Conservation (phyloP, 2,329 filamentous ascomycete species). For the Drechmeria coniospora region DNA sequence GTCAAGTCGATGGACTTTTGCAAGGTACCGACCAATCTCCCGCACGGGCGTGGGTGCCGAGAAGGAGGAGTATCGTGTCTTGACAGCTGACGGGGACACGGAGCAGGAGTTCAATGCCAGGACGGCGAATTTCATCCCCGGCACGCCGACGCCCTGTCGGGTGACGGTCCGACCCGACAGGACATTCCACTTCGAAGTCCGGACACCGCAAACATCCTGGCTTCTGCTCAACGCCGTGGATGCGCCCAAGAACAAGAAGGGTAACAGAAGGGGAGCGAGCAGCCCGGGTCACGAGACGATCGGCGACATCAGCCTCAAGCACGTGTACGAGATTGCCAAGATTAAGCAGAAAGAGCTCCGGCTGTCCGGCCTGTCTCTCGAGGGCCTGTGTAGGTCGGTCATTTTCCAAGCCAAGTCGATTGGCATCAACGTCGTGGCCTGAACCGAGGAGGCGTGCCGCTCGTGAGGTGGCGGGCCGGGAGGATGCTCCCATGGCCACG, state of each 20-base stretch:
- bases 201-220: slow-evolving; percentile 88
- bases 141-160: slow-evolving; percentile 78
- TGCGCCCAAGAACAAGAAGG: slow-evolving; percentile 55
- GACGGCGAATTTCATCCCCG: slow-evolving; percentile 67
- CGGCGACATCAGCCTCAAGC: slow-evolving; percentile 83
- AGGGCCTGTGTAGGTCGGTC: slow-evolving; percentile 58
- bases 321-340: slow-evolving; percentile 93
- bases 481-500: too few species aligned
- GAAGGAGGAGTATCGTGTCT: slow-evolving; percentile 1
- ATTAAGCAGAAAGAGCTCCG: slow-evolving; percentile 75
- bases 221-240: slow-evolving; percentile 74
- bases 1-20: slow-evolving; percentile 99
- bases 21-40: slow-evolving; percentile 48
- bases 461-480: not conserved
- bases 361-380: slow-evolving; percentile 53
- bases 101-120: slow-evolving; percentile 91
- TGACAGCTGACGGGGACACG: slow-evolving; percentile 4
- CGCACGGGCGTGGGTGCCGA: not conserved
- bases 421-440: slow-evolving; percentile 57
- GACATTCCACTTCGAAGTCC: slow-evolving; percentile 82
- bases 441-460: slow-evolving; percentile 4
- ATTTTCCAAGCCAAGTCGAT: slow-evolving; percentile 64
- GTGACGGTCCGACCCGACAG: slow-evolving; percentile 88
- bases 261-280: slow-evolving; percentile 61
- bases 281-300: slow-evolving; percentile 62